Percentiles rank a stretch among this genome's conserved stretches.
These are phyloP conservation scores for Aleurites moluccanus DNA, from an alignment of 441 rosid species.

Conservation along the genomic window DNA sequence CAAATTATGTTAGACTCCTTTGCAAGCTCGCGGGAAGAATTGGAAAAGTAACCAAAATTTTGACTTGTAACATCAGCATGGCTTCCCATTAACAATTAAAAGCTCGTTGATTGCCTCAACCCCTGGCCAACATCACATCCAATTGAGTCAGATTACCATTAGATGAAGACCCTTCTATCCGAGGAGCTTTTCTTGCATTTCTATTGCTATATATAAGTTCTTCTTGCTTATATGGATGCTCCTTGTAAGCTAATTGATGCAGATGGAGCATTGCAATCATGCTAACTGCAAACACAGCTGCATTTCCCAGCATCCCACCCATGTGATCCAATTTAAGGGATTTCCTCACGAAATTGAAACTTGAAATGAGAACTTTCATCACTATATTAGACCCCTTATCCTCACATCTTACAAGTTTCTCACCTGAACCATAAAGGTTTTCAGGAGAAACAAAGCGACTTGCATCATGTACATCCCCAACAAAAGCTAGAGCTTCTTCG, in stretches of 20 bases:
- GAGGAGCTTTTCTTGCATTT: conserved; percentile 33
- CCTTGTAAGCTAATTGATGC: conserved; percentile 49
- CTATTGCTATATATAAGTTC: conserved; percentile 30
- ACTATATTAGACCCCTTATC: conserved; percentile 39
- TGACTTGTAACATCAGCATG: neutral
- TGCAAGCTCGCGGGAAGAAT: conserved; percentile 12
- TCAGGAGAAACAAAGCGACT: conserved; percentile 55
- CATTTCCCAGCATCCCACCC: conserved; percentile 70
- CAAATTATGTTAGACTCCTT: neutral
- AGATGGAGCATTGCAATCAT: conserved; percentile 73
- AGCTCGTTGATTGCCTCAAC: conserved; percentile 34
- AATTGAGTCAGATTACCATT: conserved; percentile 37
- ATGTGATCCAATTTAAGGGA: conserved; percentile 51
- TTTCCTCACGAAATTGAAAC: conserved; percentile 55
- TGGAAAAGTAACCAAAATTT: neutral
- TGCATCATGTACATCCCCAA: conserved; percentile 59
- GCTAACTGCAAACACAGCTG: conserved; percentile 70
- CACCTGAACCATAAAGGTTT: conserved; percentile 40
- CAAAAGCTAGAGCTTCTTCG: conserved; percentile 81
- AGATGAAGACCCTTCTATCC: conserved; percentile 38
- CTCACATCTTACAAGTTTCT: conserved; percentile 27
- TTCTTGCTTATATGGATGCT: conserved; percentile 39
- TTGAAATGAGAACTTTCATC: conserved; percentile 46
- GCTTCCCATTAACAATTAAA: conserved; percentile 8
- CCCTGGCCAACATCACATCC: conserved; percentile 68